Evolutionary conservation across 768 basidiomycete species (phyloP), one percentile per base, ranked within the genome.

Genomic region (Lactarius indigo): DNA sequence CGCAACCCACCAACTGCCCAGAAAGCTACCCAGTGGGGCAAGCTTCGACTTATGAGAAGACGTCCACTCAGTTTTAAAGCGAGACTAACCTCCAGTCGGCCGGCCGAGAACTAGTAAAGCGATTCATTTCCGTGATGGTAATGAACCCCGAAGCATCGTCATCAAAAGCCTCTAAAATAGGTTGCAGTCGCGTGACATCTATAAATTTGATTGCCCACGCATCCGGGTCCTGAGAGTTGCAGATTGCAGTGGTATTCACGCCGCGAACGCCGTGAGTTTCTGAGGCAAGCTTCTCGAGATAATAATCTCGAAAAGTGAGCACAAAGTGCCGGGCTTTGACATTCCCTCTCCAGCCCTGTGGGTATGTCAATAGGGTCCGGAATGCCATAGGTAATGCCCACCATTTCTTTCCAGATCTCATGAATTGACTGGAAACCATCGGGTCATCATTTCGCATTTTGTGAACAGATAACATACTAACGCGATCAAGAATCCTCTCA

Each of bases 61-160:
- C 15, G 18, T 44, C 12, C 9, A 13, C 30, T 20, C 15, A 7
- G 18, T 26, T 55, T 3, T 18, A 4, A 67, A 59, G 35, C 7
- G 28, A 39, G 18, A 62, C 68, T 30, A n/a, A 69, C 68, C 60
- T 78, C 76, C 77, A 78, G 3, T 68, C 68, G 0, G 28, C 9
- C 2, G 75, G 78, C 3, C 71, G 64, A 23, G 69, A 61, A 2
- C 61, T 57, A 3, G 75, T 76, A 57, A 79, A 77, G 1, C 52
- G 59, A 57, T 79, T 79, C 20, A 77, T 72, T 59, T 79, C 77
- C 9, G 64, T 23, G 30, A 78, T 72, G 3, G 74, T 74, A 60
- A 75, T 73, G 59, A 73, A 78, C 5, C 78, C 77, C 1, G 75
- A 77, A 2, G 73, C 71, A 57, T 79, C 76, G 37, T 76, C 73